These are phyloP conservation scores for Colletotrichum navitas DNA, from an alignment of 2,329 filamentous ascomycete species.

Conservation along the genomic window DNA sequence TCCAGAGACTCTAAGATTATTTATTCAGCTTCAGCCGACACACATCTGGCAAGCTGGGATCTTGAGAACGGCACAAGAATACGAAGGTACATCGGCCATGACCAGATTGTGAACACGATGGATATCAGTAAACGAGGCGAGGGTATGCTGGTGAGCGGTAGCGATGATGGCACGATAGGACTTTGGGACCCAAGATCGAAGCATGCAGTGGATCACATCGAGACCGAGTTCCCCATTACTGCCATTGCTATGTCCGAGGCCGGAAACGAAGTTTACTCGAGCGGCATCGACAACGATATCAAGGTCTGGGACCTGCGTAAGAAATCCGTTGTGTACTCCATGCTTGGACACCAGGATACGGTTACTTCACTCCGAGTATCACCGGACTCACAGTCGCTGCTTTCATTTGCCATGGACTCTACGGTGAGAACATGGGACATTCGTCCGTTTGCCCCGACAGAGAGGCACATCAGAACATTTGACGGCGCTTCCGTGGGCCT, in stretches of 20 bases:
- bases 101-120: conserved; percentile 94
- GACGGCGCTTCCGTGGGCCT: conserved; percentile 90
- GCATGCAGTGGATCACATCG: conserved; percentile 86
- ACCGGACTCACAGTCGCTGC: conserved; percentile 88
- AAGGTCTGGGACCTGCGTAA: conserved; percentile 97
- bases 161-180: conserved; percentile 93
- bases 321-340: conserved; percentile 86
- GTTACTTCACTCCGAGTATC: conserved; percentile 92
- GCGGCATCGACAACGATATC: conserved; percentile 97
- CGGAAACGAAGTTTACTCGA: conserved; percentile 94
- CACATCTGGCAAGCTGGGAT: conserved; percentile 95
- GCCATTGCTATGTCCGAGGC: conserved; percentile 92
- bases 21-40: conserved; percentile 94
- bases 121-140: conserved; percentile 91
- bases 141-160: conserved; percentile 89
- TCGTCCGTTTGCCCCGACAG: conserved; percentile 89
- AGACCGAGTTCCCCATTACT: conserved; percentile 93
- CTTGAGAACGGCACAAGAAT: conserved; percentile 92
- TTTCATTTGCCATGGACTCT: conserved; percentile 94
- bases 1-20: conserved; percentile 92
- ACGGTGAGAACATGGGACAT: conserved; percentile 97
- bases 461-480: conserved; percentile 87
- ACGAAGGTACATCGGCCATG: conserved; percentile 91
- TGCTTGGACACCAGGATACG: conserved; percentile 92
- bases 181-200: conserved; percentile 97